Percentiles rank a stretch among this genome's conserved stretches.
Evolutionary conservation across 2,329 filamentous ascomycete genomes (phyloP).

Genomic region (Ceratocystiopsis minuta): DNA sequence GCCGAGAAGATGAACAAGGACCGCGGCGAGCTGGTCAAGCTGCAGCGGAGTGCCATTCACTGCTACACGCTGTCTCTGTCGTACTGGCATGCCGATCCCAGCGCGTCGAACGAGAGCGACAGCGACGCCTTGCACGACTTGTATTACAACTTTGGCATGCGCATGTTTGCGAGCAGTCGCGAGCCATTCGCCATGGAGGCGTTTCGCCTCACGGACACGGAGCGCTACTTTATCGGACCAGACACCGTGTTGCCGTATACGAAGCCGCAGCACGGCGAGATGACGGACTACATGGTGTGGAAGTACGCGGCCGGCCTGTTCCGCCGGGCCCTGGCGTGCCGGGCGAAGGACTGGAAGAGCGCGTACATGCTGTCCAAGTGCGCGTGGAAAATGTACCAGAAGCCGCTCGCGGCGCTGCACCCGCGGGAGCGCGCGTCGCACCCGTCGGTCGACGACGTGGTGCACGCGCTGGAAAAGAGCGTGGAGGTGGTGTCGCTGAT

Average conservation of each 20-base stretch:
- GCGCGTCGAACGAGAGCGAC: constrained; percentile 22
- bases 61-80: constrained; percentile 50
- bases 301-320: constrained; percentile 40
- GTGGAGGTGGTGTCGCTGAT: constrained; percentile 31
- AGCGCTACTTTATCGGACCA: constrained; percentile 36
- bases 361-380: constrained; percentile 44
- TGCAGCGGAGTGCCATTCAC: constrained; percentile 68
- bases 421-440: constrained; percentile 21
- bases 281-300: constrained; percentile 43
- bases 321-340: constrained; percentile 34
- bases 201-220: constrained; percentile 36
- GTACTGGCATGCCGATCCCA: constrained; percentile 28
- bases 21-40: constrained; percentile 51
- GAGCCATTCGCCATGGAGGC: constrained; percentile 46
- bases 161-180: constrained; percentile 42
- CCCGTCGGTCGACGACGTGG: constrained; percentile 23
- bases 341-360: constrained; percentile 40
- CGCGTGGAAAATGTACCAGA: constrained; percentile 45
- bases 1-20: constrained; percentile 84
- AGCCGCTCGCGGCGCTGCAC: constrained; percentile 24
- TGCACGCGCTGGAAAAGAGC: constrained; percentile 32
- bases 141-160: constrained; percentile 42
- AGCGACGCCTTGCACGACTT: constrained; percentile 38
- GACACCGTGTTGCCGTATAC: constrained; percentile 32
- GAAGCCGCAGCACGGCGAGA: constrained; percentile 33